phyloP scores from a whole-genome alignment of 371 early-diverging fungal species.

The Lichtheimia ornata region DNA sequence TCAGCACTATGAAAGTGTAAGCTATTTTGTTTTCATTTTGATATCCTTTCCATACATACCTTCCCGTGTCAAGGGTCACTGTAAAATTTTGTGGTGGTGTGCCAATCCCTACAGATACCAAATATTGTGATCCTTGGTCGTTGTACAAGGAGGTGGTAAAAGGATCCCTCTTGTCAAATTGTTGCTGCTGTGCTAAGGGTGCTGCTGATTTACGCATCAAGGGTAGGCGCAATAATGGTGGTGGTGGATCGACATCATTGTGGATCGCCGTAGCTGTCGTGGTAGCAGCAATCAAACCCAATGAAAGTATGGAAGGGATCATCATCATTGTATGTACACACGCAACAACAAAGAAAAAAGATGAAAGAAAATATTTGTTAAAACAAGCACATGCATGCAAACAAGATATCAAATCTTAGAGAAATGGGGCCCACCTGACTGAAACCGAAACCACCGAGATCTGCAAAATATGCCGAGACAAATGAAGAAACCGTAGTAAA shows the following conservation, averaged over 20 bases:
- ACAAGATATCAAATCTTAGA: no score
- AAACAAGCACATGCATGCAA: no score
- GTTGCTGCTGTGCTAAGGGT: background rate
- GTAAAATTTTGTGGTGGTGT: constrained; percentile 43
- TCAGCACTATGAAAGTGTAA: constrained; percentile 35
- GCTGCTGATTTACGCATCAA: constrained; percentile 10
- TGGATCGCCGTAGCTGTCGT: no score
- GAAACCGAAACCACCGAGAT: no score
- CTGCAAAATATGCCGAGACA: no score
- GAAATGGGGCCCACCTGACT: no score
- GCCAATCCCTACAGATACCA: constrained; percentile 37
- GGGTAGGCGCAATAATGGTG: constrained; percentile 13
- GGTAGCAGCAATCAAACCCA: no score
- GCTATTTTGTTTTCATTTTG: background rate
- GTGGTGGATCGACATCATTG: constrained; percentile 1
- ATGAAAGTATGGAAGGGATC: no score
- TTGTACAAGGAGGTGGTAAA: constrained; percentile 24
- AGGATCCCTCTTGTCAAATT: constrained; percentile 9
- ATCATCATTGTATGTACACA: no score
- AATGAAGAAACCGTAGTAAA: no score
- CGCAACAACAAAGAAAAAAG: background rate
- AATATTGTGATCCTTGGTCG: constrained; percentile 38
- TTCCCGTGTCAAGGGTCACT: constrained; percentile 50
- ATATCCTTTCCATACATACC: constrained; percentile 28
- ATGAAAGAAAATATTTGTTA: constrained; percentile 1